Conservation (phyloP, 2,329 filamentous ascomycete genomes). For the Venturia nashicola region DNA sequence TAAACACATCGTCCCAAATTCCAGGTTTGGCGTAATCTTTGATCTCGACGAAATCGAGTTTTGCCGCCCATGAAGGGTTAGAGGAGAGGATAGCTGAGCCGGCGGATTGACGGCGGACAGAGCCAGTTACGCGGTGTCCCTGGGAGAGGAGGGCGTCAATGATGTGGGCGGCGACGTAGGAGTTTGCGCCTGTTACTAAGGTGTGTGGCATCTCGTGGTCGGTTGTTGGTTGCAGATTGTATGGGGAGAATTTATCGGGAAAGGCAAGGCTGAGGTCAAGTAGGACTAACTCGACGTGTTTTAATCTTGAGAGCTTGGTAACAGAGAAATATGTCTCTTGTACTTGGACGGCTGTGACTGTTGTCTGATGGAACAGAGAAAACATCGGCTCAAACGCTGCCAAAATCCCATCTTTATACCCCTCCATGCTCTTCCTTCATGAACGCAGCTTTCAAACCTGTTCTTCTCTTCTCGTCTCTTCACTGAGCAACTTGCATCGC, state of each 20-base stretch:
- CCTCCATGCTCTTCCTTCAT: background rate
- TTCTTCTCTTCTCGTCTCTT: background rate
- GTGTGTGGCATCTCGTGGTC: conserved; percentile 9
- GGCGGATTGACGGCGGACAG: conserved; percentile 20
- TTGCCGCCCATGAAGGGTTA: background rate
- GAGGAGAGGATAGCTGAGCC: background rate
- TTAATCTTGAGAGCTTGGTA: no score
- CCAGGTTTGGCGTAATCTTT: conserved; percentile 17
- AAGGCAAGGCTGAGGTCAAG: background rate
- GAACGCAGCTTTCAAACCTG: background rate
- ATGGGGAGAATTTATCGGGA: background rate
- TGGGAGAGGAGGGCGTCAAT: conserved; percentile 25
- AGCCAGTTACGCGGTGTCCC: conserved; percentile 35
- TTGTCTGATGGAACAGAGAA: background rate
- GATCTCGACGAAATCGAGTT: conserved; percentile 20
- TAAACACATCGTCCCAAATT: conserved; percentile 19
- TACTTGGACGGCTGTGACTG: background rate
- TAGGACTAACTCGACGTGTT: background rate
- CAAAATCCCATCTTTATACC: background rate
- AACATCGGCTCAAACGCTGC: background rate
- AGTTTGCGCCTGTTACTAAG: conserved; percentile 32
- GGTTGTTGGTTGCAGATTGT: background rate
- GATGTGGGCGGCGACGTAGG: conserved; percentile 30
- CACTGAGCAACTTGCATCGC: background rate
- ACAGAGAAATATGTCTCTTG: no score